phyloP scores from a whole-genome alignment of 2,329 filamentous ascomycete species.

The Fusarium caatingaense region DNA sequence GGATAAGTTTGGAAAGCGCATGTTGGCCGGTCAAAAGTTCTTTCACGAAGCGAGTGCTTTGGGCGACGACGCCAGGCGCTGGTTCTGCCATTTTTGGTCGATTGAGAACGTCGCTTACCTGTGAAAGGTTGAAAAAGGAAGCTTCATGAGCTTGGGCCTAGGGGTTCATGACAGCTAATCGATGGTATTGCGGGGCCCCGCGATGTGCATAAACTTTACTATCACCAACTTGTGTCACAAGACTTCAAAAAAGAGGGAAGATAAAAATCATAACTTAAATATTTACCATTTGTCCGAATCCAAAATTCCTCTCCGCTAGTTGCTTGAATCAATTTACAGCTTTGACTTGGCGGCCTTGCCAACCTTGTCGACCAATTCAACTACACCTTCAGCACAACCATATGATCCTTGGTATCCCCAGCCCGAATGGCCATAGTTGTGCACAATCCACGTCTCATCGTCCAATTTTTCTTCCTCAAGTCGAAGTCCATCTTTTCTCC shows the following conservation, averaged over 20 bases:
- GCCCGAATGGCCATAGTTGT: constrained; percentile 83
- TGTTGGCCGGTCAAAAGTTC: constrained; percentile 63
- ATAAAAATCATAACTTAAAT: not conserved
- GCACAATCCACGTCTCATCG: constrained; percentile 74
- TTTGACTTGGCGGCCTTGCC: constrained; percentile 43
- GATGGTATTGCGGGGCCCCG: constrained; percentile 35
- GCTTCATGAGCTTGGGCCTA: constrained; percentile 21
- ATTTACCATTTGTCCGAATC: not conserved
- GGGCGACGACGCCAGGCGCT: constrained; percentile 40
- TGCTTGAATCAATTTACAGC: constrained; percentile 37
- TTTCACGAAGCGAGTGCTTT: constrained; percentile 49
- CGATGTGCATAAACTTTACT: constrained; percentile 42
- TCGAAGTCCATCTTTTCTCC: constrained; percentile 77
- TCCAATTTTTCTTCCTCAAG: constrained; percentile 69
- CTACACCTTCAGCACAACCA: constrained; percentile 75
- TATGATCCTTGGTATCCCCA: constrained; percentile 80
- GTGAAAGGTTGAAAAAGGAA: constrained; percentile 17
- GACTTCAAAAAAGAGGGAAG: too few relatives aligned
- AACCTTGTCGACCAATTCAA: constrained; percentile 75
- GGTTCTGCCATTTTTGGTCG: constrained; percentile 46
- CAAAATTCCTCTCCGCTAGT: not conserved
- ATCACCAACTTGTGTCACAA: not conserved
- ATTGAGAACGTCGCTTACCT: constrained; percentile 11
- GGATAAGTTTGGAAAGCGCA: constrained; percentile 61
- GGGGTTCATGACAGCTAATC: constrained; percentile 29